phyloP scores from a whole-genome alignment of 495 filamentous ascomycete species.

The Aspergillus leporis region DNA sequence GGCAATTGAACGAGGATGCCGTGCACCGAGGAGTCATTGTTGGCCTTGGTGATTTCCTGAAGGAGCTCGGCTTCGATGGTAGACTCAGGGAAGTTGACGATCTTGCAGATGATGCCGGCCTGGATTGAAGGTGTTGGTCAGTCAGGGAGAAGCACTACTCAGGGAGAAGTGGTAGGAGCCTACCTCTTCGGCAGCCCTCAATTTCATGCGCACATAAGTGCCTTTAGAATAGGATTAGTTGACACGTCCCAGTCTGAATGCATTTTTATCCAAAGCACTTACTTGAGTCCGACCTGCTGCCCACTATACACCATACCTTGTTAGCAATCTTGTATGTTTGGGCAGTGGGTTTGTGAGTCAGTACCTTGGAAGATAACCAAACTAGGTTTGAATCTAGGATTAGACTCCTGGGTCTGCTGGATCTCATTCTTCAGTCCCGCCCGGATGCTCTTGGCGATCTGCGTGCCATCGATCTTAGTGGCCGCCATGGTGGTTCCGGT shows the following conservation, averaged over 20 bases:
- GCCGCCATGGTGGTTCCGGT: slow-evolving; percentile 68
- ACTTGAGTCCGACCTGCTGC: slow-evolving; percentile 91
- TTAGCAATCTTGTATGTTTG: slow-evolving; percentile 13
- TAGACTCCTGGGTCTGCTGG: slow-evolving; percentile 71
- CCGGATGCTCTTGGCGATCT: slow-evolving; percentile 87
- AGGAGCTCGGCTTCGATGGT: slow-evolving; percentile 85
- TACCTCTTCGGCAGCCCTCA: slow-evolving; percentile 95
- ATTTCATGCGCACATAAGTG: slow-evolving; percentile 99
- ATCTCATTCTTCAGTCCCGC: slow-evolving; percentile 77
- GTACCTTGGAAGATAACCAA: slow-evolving; percentile 91
- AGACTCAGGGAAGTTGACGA: slow-evolving; percentile 77
- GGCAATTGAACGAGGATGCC: slow-evolving; percentile 95
- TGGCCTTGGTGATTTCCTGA: slow-evolving; percentile 74
- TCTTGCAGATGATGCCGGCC: slow-evolving; percentile 86
- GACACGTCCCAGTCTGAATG: neutral
- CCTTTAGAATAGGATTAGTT: slow-evolving; percentile 52
- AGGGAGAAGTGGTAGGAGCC: slow-evolving; percentile 13
- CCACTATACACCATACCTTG: slow-evolving; percentile 53
- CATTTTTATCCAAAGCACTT: slow-evolving; percentile 33
- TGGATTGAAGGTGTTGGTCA: slow-evolving; percentile 32
- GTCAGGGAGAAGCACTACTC: slow-evolving; percentile 1
- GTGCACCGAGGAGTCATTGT: slow-evolving; percentile 84
- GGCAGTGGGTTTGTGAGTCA: slow-evolving; percentile 2
- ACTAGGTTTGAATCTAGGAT: slow-evolving; percentile 83
- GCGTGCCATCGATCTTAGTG: slow-evolving; percentile 91